Base-by-base conservation (phyloP, 768 basidiomycete species). In the Collybia mongolica region DNA sequence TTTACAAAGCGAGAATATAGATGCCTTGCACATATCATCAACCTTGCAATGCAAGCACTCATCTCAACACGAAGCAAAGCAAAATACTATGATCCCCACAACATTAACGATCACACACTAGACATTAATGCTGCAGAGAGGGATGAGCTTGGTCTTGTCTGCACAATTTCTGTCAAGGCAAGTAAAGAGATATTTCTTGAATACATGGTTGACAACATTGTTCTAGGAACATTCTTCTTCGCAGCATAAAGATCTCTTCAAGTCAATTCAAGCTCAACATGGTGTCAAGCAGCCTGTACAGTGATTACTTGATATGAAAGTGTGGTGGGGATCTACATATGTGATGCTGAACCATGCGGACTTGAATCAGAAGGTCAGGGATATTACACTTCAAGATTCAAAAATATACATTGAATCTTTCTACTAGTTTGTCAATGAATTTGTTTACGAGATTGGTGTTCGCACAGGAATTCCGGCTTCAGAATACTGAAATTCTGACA, bases 21-120 rank as follows among this genome's bases (percentile, higher is more conserved):
- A 6, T 69, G 54, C 43, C 49, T 61, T 35, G 62, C 59, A 12
- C 4, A n/a, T n/a, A n/a, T n/a, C n/a, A n/a, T n/a, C n/a, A n/a
- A n/a, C n/a, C n/a, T n/a, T n/a, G n/a, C n/a, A n/a, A n/a, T n/a
- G n/a, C n/a, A n/a, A n/a, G n/a, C n/a, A n/a, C n/a, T n/a, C n/a
- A n/a, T n/a, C n/a, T 12, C 29, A 6, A 36, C 29, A 1, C 14
- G 36, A 5, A 46, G 32, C 7, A 46, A 46, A 46, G 26, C 45
- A 18, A 46, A 46, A 8, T 35, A 46, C 24, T 46, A 9, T 29
- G 18, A 46, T 17, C 45, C 45, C 5, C 26, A 26, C 17, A 15
- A 37, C 0, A 26, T 35, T 7, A 35, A 46, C 11, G 32, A 5
- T 1, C 26, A 46, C 35, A 22, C 20, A 17, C n/a, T 29, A 17